phyloP scores from a whole-genome alignment of 2,329 filamentous ascomycete genomes.

The Fusarium annulatum region DNA sequence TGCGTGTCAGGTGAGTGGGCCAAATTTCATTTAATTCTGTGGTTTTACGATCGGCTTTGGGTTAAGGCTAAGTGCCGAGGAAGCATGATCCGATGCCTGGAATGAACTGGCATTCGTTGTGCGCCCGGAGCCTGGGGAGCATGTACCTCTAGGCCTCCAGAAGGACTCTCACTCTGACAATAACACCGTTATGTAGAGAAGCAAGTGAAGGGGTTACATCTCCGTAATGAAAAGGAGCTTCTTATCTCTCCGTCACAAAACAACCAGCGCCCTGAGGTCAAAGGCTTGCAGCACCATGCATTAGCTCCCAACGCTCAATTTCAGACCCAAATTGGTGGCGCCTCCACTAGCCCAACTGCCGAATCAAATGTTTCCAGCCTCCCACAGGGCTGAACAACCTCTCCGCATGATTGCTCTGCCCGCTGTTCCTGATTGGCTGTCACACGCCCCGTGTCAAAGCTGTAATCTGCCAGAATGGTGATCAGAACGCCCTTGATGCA shows the following conservation, averaged over 20 bases:
- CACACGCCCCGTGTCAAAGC: background rate
- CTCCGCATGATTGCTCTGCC: background rate
- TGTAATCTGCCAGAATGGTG: constrained; percentile 7
- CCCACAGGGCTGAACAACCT: constrained; percentile 40
- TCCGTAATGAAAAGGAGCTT: constrained; percentile 4
- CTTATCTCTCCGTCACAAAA: background rate
- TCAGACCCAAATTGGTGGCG: constrained; percentile 43
- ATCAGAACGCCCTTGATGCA: constrained; percentile 13
- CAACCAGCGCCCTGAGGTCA: background rate
- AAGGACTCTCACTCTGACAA: background rate
- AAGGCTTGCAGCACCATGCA: constrained; percentile 5
- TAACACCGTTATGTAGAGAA: background rate
- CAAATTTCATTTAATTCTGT: background rate
- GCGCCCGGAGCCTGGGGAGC: too few species aligned
- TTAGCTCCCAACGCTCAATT: constrained; percentile 17
- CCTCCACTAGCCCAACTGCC: constrained; percentile 28
- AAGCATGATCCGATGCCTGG: background rate
- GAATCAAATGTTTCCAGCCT: constrained; percentile 31
- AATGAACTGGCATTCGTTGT: background rate
- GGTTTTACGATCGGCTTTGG: background rate
- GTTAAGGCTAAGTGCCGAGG: background rate
- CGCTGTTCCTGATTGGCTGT: background rate
- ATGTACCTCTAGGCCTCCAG: background rate
- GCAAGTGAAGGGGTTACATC: background rate
- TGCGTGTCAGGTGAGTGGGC: constrained; percentile 25